Conservation (phyloP, 23 red algal species). For the Gracilaria domingensis region DNA sequence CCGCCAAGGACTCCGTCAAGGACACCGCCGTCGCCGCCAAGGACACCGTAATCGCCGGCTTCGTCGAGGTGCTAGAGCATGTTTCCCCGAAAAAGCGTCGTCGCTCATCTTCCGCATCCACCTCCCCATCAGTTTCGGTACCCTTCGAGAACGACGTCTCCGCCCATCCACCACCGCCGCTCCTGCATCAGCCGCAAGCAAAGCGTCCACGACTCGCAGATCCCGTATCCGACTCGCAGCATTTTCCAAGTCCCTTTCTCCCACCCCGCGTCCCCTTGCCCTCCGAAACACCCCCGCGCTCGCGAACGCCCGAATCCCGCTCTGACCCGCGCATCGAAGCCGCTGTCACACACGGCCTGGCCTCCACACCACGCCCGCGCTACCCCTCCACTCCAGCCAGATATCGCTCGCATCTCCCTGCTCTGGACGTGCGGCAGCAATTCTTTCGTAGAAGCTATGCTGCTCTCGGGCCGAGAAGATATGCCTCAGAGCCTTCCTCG, state of each 20-base stretch:
- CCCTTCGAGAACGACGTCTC: background rate
- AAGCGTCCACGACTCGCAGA: constrained; percentile 24
- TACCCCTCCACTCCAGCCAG: background rate
- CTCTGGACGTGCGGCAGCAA: background rate
- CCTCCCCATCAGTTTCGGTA: background rate
- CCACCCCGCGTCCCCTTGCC: constrained; percentile 18
- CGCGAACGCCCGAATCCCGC: background rate
- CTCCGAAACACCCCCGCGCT: constrained; percentile 27
- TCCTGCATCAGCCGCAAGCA: background rate
- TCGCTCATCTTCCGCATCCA: constrained; percentile 4
- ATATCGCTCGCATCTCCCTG: background rate
- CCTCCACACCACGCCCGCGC: background rate
- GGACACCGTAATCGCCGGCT: background rate
- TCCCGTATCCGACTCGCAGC: background rate
- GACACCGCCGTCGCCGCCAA: background rate
- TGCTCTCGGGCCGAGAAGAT: background rate
- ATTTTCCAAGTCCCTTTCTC: constrained; percentile 24
- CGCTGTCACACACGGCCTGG: background rate
- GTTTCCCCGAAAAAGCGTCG: constrained; percentile 22
- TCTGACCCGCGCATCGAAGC: constrained; percentile 19
- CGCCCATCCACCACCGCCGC: background rate
- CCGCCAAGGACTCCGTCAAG: background rate
- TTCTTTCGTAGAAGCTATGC: constrained; percentile 18
- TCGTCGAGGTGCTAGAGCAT: background rate
- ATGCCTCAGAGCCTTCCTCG: background rate